These are phyloP conservation scores for Aspergillus cejpii DNA, from an alignment of 2,329 filamentous ascomycete species.

Conservation along the genomic window DNA sequence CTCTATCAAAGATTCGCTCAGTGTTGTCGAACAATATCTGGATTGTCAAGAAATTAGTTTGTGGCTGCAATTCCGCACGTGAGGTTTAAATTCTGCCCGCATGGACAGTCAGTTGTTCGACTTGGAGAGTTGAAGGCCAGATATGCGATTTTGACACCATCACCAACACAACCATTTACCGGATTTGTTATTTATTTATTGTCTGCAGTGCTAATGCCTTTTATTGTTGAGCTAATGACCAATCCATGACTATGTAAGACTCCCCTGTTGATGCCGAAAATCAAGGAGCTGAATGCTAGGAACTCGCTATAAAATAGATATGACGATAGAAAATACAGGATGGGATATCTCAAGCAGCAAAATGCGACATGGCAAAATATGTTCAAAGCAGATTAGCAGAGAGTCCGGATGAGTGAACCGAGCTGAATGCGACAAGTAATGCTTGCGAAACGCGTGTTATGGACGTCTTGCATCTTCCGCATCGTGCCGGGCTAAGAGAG, in stretches of 20 bases:
- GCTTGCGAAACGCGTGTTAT: background rate
- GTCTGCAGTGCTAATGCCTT: background rate
- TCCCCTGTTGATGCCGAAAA: background rate
- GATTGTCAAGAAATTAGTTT: conserved; percentile 6
- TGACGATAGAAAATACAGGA: background rate
- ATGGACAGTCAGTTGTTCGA: background rate
- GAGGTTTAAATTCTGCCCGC: conserved; percentile 7
- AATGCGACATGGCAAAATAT: background rate
- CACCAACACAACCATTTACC: conserved; percentile 3
- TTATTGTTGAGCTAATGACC: background rate
- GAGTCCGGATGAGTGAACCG: background rate
- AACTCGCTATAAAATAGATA: background rate
- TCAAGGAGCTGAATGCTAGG: background rate
- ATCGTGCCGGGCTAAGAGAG: conserved; percentile 41
- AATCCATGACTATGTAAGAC: background rate
- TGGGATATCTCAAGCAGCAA: background rate
- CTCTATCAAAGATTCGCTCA: conserved; percentile 16
- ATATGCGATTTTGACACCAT: conserved; percentile 26
- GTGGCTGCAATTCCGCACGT: conserved; percentile 12
- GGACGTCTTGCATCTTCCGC: conserved; percentile 4
- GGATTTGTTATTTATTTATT: background rate
- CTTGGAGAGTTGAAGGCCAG: conserved; percentile 21
- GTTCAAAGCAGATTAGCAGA: background rate
- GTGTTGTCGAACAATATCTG: conserved; percentile 27
- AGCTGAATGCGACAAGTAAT: background rate